Conservation (phyloP, 768 basidiomycete species). For the Pleurotus tuoliensis region DNA sequence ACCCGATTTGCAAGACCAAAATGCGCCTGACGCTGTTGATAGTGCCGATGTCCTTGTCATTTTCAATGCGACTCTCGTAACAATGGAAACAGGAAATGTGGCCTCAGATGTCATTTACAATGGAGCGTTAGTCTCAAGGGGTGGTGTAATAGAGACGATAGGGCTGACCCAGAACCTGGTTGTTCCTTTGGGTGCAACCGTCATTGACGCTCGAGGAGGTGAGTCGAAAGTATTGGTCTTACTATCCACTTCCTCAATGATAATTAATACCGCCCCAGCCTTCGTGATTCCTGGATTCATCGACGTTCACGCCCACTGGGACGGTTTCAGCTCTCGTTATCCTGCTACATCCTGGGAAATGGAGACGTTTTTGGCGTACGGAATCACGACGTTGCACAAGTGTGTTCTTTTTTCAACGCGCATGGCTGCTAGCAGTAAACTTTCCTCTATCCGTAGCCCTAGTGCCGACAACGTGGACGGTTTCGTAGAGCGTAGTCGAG, state of each 20-base stretch:
- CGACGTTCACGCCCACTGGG: constrained; percentile 76
- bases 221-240: constrained; percentile 12
- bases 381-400: constrained; percentile 77
- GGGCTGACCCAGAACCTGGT: constrained; percentile 28
- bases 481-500: constrained; percentile 61
- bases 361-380: constrained; percentile 72
- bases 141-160: constrained; percentile 55
- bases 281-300: constrained; percentile 70
- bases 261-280: constrained; percentile 30
- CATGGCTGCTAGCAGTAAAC: no score
- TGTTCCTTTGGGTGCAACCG: constrained; percentile 34
- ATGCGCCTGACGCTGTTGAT: neutral
- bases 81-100: constrained; percentile 56
- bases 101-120: constrained; percentile 46
- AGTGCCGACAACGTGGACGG: constrained; percentile 59
- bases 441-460: constrained; percentile 38
- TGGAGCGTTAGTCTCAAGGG: constrained; percentile 49
- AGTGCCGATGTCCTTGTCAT: constrained; percentile 52
- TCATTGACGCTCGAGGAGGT: constrained; percentile 64
- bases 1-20: neutral
- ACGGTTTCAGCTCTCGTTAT: constrained; percentile 44
- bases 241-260: neutral
- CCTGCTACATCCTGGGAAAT: constrained; percentile 73
- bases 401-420: constrained; percentile 22
- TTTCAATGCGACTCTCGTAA: constrained; percentile 65